These are phyloP conservation scores for Salvia splendens DNA, from an alignment of 257 asterid species.

Conservation along the genomic window DNA sequence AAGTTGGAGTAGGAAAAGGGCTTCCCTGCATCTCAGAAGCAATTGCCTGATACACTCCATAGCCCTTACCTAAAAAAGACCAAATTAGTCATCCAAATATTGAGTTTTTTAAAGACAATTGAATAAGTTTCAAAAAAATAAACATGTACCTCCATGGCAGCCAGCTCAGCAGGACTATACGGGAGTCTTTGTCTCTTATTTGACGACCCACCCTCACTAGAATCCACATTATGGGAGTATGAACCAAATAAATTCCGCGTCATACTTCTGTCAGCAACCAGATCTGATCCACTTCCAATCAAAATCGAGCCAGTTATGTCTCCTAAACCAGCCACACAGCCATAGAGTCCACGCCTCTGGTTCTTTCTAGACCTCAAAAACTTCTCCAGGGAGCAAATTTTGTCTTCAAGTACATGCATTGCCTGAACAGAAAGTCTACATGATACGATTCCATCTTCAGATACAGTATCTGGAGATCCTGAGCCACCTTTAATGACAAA, in stretches of 20 bases:
- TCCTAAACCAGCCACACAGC: slow-evolving; percentile 92
- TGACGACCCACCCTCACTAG: slow-evolving; percentile 60
- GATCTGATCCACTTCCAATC: slow-evolving; percentile 74
- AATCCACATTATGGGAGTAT: slow-evolving; percentile 59
- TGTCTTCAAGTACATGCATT: slow-evolving; percentile 84
- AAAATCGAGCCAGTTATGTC: slow-evolving; percentile 86
- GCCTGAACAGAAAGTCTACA: slow-evolving; percentile 81
- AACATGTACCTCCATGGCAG: slow-evolving; percentile 90
- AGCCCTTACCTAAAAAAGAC: slow-evolving; percentile 74
- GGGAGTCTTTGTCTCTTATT: slow-evolving; percentile 85
- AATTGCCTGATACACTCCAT: slow-evolving; percentile 96
- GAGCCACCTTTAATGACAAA: slow-evolving; percentile 66
- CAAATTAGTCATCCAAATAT: slow-evolving; percentile 27
- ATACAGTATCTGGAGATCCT: slow-evolving; percentile 47
- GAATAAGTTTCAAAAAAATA: slow-evolving; percentile 25
- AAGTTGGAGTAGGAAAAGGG: slow-evolving; percentile 78
- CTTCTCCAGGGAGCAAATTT: slow-evolving; percentile 86
- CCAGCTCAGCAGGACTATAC: slow-evolving; percentile 84
- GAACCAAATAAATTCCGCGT: slow-evolving; percentile 81
- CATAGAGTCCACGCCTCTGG: slow-evolving; percentile 91
- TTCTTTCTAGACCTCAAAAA: slow-evolving; percentile 82
- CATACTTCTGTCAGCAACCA: slow-evolving; percentile 80
- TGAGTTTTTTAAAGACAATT: slow-evolving; percentile 31
- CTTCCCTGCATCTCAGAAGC: slow-evolving; percentile 93
- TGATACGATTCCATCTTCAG: slow-evolving; percentile 63